A percentile compares a stretch with the other conserved stretches of the same genome.
phyloP scores from a whole-genome alignment of 306 rosid species.

The Astragalus glycyphyllos region DNA sequence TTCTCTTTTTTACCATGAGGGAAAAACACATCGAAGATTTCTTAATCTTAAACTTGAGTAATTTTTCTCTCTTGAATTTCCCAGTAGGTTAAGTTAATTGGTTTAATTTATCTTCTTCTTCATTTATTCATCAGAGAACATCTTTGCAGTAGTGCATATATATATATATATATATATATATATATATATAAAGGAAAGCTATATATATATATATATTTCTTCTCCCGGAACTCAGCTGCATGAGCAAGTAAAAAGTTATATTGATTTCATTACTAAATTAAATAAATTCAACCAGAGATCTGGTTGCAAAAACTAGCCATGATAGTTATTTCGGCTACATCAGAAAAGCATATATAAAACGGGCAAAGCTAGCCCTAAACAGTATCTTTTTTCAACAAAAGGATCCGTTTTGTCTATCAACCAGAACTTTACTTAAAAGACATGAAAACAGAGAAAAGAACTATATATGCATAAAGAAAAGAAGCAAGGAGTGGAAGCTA shows the following conservation, averaged over 20 bases:
- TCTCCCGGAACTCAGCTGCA: slow-evolving; percentile 43
- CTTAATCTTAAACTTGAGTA: background rate
- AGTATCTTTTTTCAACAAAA: slow-evolving; percentile 31
- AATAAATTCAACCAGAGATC: slow-evolving; percentile 44
- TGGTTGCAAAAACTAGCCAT: slow-evolving; percentile 35
- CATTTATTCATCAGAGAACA: background rate
- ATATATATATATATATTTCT: slow-evolving; percentile 34
- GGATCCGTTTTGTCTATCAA: slow-evolving; percentile 46
- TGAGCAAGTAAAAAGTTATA: slow-evolving; percentile 42
- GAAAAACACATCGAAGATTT: slow-evolving; percentile 19
- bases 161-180: slow-evolving; percentile 16
- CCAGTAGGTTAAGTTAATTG: slow-evolving; percentile 38
- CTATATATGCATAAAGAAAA: slow-evolving; percentile 37
- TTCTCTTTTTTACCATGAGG: background rate
- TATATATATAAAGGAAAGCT: slow-evolving; percentile 8
- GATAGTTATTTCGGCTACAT: slow-evolving; percentile 35
- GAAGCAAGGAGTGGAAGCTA: slow-evolving; percentile 36
- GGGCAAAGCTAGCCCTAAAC: slow-evolving; percentile 54
- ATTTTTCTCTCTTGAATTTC: background rate
- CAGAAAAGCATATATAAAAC: slow-evolving; percentile 34
- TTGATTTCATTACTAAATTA: slow-evolving; percentile 30
- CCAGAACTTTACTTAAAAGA: slow-evolving; percentile 38
- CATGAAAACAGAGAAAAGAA: slow-evolving; percentile 39
- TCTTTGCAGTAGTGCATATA: background rate
- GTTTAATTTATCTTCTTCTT: slow-evolving; percentile 26